Conservation (phyloP, 176 grass and related monocot species). For the Aegilops umbellulata region DNA sequence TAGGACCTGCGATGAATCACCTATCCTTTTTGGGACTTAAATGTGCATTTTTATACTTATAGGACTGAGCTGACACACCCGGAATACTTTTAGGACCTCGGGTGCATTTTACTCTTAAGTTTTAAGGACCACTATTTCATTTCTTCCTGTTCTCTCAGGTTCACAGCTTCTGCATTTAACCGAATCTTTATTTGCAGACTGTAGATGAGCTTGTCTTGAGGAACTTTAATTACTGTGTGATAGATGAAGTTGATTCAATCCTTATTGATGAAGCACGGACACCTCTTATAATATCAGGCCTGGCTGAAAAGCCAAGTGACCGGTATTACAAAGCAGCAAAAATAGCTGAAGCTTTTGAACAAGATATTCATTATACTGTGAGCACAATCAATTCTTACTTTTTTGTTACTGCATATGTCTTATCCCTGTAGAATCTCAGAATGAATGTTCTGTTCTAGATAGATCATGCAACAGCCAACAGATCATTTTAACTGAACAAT, state of each 20-base stretch:
- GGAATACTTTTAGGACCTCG: not conserved
- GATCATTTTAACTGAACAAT: not conserved
- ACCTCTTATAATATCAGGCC: constrained; percentile 93
- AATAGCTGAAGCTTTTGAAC: constrained; percentile 87
- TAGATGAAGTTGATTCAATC: constrained; percentile 99
- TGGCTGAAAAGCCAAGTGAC: constrained; percentile 92
- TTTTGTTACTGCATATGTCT: constrained; percentile 8
- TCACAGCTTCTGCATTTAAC: constrained; percentile 15
- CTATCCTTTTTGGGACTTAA: not conserved
- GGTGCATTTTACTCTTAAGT: not conserved
- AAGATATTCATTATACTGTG: constrained; percentile 98
- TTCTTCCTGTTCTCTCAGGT: not conserved
- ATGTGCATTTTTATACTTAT: not conserved
- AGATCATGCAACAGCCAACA: not conserved
- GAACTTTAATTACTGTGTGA: constrained; percentile 97
- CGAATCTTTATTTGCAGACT: constrained; percentile 59
- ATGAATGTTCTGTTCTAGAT: constrained; percentile 13
- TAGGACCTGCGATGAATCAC: not conserved
- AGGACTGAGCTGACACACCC: not conserved
- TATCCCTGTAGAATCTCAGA: constrained; percentile 22
- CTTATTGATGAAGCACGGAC: constrained; percentile 99
- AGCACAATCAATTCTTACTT: constrained; percentile 18
- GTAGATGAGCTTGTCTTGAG: constrained; percentile 95
- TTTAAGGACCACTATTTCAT: not conserved
- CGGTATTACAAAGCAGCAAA: constrained; percentile 95